A percentile compares a stretch with the other conserved stretches of the same genome.
Evolutionary conservation across 1,139 yeast genomes (phyloP).

Genomic region (Candida pseudoviswanathii): DNA sequence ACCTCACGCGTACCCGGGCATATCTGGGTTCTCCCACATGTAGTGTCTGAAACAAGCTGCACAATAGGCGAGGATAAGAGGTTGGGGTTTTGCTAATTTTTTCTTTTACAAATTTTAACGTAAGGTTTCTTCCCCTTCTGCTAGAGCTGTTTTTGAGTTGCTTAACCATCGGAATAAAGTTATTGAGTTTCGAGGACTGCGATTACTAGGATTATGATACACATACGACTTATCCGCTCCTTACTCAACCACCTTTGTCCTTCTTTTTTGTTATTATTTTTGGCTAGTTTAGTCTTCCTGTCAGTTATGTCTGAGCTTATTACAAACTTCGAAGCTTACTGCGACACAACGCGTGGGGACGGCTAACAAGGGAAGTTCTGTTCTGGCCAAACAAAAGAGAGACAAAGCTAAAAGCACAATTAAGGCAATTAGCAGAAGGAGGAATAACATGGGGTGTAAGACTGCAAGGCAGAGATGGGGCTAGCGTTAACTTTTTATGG

Average conservation of each 20-base stretch:
- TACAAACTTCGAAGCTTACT: background rate
- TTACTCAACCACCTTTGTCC: background rate
- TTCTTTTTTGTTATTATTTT: background rate
- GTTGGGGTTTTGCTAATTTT: background rate
- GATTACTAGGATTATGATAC: background rate
- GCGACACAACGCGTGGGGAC: background rate
- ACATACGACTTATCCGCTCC: background rate
- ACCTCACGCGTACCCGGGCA: no score
- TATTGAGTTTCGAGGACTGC: constrained; percentile 1
- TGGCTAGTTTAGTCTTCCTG: background rate
- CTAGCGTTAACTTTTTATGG: background rate
- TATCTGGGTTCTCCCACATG: no score
- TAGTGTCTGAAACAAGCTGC: background rate
- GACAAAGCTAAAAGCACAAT: background rate
- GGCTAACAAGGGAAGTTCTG: background rate
- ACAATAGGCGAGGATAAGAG: no score
- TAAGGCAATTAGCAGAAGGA: background rate
- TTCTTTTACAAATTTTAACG: constrained; percentile 1
- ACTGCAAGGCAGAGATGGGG: background rate
- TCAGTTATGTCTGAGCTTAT: background rate
- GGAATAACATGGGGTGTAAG: background rate
- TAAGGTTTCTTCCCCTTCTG: background rate
- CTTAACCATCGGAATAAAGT: background rate
- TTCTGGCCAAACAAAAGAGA: background rate
- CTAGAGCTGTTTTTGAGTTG: background rate